phyloP scores from a whole-genome alignment of 75 land plant genomes.

The Chamaecyparis obtusa region DNA sequence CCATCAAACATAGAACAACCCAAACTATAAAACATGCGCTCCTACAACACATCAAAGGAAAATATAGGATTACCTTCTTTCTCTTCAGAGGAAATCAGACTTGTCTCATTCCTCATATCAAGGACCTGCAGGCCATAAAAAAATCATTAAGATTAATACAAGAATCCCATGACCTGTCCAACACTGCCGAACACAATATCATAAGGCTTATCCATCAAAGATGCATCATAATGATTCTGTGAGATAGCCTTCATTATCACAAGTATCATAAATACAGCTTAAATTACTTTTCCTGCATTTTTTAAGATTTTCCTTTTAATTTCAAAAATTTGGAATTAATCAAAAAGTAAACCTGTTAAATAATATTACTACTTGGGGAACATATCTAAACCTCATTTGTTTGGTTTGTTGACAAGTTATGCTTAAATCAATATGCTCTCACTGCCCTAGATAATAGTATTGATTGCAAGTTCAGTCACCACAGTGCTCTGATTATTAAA shows the following conservation, averaged over 20 bases:
- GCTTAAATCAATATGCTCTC: background rate
- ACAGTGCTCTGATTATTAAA: background rate
- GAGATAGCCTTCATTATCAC: background rate
- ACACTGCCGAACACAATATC: background rate
- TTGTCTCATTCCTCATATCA: conserved; percentile 1
- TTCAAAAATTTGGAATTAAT: background rate
- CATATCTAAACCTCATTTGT: background rate
- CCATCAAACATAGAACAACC: background rate
- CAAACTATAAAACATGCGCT: background rate
- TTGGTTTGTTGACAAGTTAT: background rate
- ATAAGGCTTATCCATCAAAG: background rate
- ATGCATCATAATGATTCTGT: background rate
- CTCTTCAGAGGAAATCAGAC: background rate
- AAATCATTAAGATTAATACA: background rate
- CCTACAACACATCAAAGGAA: background rate
- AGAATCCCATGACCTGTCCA: background rate
- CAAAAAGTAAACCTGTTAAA: background rate
- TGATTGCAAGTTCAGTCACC: background rate
- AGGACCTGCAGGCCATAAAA: background rate
- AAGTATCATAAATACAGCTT: background rate
- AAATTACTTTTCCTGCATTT: background rate
- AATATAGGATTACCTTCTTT: background rate
- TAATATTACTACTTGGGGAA: background rate
- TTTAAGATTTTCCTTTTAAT: background rate
- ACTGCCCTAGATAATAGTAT: background rate